Percentiles rank a stretch among this genome's conserved stretches.
Evolutionary conservation across 1,284 basidiomycete genomes (phyloP).

Genomic region (Malassezia brasiliensis): DNA sequence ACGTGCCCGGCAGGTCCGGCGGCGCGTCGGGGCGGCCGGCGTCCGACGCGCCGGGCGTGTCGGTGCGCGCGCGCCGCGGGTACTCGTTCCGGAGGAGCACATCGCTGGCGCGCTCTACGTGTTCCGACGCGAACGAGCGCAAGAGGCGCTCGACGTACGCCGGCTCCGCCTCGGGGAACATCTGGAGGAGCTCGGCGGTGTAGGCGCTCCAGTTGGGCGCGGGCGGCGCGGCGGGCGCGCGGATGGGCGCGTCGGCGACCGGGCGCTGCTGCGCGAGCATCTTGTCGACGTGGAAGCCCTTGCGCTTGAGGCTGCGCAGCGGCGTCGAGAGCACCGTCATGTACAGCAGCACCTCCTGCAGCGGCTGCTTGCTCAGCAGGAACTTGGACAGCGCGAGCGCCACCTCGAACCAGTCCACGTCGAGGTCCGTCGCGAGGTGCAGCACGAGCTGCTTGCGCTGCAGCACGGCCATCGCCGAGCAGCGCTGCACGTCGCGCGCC

Average conservation of each 20-base stretch:
- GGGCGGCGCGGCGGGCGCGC: slow-evolving; percentile 21
- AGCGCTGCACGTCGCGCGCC: slow-evolving; percentile 35
- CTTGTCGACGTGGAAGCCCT: slow-evolving; percentile 72
- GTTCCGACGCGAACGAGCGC: slow-evolving; percentile 29
- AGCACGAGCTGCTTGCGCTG: slow-evolving; percentile 59
- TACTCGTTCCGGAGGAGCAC: slow-evolving; percentile 34
- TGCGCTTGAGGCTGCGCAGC: slow-evolving; percentile 67
- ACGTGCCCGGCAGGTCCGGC: neutral
- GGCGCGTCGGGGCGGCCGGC: neutral
- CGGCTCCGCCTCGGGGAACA: slow-evolving; percentile 48
- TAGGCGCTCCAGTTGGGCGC: slow-evolving; percentile 17
- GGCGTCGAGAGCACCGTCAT: slow-evolving; percentile 89
- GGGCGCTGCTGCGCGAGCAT: slow-evolving; percentile 73
- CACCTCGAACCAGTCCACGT: slow-evolving; percentile 80
- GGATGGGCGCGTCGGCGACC: slow-evolving; percentile 49
- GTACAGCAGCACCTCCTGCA: slow-evolving; percentile 57
- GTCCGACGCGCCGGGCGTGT: neutral
- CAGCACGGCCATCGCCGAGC: slow-evolving; percentile 33
- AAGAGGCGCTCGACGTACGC: slow-evolving; percentile 35
- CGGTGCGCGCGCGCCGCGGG: slow-evolving; percentile 17
- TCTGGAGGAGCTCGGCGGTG: slow-evolving; percentile 25
- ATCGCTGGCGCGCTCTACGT: slow-evolving; percentile 42
- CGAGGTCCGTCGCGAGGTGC: slow-evolving; percentile 63
- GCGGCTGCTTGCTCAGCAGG: slow-evolving; percentile 36
- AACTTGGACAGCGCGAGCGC: slow-evolving; percentile 37